Base-by-base conservation (phyloP, 306 rosid genomes). In the Begonia masoniana region DNA sequence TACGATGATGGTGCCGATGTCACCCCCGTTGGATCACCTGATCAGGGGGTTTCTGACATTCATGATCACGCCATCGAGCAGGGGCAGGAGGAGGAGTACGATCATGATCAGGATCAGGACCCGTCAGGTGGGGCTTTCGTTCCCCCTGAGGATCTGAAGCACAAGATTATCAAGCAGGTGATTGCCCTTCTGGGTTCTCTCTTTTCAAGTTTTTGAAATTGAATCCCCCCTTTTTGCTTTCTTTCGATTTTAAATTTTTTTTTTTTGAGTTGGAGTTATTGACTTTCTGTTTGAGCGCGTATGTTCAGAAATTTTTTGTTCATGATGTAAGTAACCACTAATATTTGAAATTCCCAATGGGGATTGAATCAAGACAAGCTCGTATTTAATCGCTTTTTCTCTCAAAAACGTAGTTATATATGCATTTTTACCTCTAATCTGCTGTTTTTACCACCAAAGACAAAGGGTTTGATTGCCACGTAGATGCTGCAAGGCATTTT, bases 101-200 rank as follows among this genome's bases (percentile, higher is more conserved):
- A 64, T 2, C 75, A 71, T 1, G 82, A 61, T 2, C 75, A 71
- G 1, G 82, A 61, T 11, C 82, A 16, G 14, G 87, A 63, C 66
- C 80, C 62, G 15, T 48, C 72, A 7, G 77, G 63, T 49, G 78
- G 50, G 48, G 36, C 66, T 14, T 73, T 42, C 42, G 80, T 62
- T 46, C 81, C 88, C 54, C 61, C 73, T 14, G 93, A 83, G 49
- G 96, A 92, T 77, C 84, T 92, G 55, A 92, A 87, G 65, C 75
- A 67, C 35, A 84, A 67, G 74, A 92, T 83, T 59, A 64, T 81
- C 49, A 77, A 76, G 75, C 99, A 92, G 99, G 99, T 24, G 57
- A 64, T 17, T 43, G 16, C 9, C 6, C 62, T 23, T 36, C 42
- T 31, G 8, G 39, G 39, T 31, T 21, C 24, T 21, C 24, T 21